A percentile compares a stretch with the other conserved stretches of the same genome.
phyloP scores from a whole-genome alignment of 768 basidiomycete species.

The Chalciporus sphaerocephalus region DNA sequence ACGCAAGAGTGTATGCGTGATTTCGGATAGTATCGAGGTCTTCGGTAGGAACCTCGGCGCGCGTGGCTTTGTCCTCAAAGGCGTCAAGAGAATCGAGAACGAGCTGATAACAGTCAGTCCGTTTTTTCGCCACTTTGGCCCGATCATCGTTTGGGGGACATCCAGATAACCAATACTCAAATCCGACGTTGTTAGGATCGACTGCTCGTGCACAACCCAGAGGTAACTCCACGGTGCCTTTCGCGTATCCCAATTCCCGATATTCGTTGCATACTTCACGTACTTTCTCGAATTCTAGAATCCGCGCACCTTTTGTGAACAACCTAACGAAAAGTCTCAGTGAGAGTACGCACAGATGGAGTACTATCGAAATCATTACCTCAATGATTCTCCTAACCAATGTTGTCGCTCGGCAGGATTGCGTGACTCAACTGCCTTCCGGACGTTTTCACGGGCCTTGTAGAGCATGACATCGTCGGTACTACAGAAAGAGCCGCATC shows the following conservation, averaged over 20 bases:
- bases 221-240: slow-evolving; percentile 84
- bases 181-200: slow-evolving; percentile 71
- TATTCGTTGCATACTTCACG: slow-evolving; percentile 88
- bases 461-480: slow-evolving; percentile 97
- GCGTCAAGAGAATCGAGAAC: slow-evolving; percentile 76
- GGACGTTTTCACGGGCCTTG: slow-evolving; percentile 94
- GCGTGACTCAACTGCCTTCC: slow-evolving; percentile 80
- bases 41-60: slow-evolving; percentile 33
- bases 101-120: slow-evolving; percentile 75
- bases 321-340: slow-evolving; percentile 44
- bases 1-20: slow-evolving; percentile 83
- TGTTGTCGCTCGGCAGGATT: slow-evolving; percentile 72
- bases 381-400: slow-evolving; percentile 79
- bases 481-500: slow-evolving; percentile 97
- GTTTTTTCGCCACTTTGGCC: slow-evolving; percentile 50
- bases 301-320: slow-evolving; percentile 84
- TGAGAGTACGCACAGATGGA: background rate
- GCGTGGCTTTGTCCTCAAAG: slow-evolving; percentile 64
- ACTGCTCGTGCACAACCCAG: slow-evolving; percentile 74
- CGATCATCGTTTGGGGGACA: slow-evolving; percentile 56
- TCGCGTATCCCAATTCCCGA: slow-evolving; percentile 75
- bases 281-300: slow-evolving; percentile 78
- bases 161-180: slow-evolving; percentile 73
- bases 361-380: slow-evolving; percentile 46
- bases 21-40: slow-evolving; percentile 70